Percentiles rank a stretch among this genome's conserved stretches.
These are phyloP conservation scores for Lonicera japonica DNA, from an alignment of 129 eudicot genomes.

Conservation along the genomic window DNA sequence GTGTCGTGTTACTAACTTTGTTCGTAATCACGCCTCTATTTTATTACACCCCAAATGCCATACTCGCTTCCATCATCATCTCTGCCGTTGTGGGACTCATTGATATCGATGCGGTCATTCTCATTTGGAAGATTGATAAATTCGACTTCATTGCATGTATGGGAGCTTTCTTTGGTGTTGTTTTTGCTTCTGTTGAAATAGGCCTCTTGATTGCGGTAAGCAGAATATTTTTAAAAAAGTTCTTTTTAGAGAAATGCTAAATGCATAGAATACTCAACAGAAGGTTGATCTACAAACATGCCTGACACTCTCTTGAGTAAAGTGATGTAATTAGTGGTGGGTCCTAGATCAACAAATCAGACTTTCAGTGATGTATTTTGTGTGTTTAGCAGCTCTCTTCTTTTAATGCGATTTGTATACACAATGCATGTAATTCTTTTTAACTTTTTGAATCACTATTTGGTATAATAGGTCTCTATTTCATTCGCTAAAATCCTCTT, in stretches of 20 bases:
- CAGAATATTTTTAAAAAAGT: background rate
- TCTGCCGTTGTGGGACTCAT: slow-evolving; percentile 53
- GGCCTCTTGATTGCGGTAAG: slow-evolving; percentile 69
- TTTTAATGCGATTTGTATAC: no score
- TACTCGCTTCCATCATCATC: slow-evolving; percentile 70
- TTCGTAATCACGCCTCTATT: slow-evolving; percentile 56
- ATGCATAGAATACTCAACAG: no score
- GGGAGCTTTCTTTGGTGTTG: slow-evolving; percentile 74
- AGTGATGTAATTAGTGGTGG: no score
- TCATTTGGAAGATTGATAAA: slow-evolving; percentile 65
- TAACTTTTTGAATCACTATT: background rate
- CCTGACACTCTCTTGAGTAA: no score
- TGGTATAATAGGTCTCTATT: slow-evolving; percentile 40
- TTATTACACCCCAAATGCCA: slow-evolving; percentile 64
- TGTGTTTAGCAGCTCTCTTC: background rate
- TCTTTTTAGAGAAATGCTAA: background rate
- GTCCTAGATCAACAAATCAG: no score
- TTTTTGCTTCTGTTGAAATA: slow-evolving; percentile 50
- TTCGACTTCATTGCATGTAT: slow-evolving; percentile 67
- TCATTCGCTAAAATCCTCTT: slow-evolving; percentile 68
- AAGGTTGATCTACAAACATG: no score
- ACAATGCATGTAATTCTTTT: no score
- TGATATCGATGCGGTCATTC: slow-evolving; percentile 47
- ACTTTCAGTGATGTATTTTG: no score
- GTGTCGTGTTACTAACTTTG: slow-evolving; percentile 46